Evolutionary conservation across 2,329 filamentous ascomycete species (phyloP).

Genomic region (Trichophyton rubrum): DNA sequence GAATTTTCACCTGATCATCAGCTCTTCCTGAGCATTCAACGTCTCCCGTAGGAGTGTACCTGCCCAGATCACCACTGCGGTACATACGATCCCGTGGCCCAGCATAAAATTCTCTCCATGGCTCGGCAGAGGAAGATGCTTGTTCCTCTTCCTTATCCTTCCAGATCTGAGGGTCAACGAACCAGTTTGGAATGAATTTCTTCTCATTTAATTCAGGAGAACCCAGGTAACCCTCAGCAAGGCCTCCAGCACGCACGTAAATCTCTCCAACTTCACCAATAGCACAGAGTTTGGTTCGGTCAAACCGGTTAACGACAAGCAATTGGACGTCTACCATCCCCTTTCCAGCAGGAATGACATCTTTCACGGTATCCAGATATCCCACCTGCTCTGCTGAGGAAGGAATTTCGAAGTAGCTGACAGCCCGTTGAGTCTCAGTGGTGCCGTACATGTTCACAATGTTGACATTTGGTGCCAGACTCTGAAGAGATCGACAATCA

Average conservation of each 20-base stretch:
- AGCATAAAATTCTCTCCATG: constrained; percentile 67
- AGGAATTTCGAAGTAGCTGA: constrained; percentile 71
- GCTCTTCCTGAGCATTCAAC: constrained; percentile 68
- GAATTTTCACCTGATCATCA: constrained; percentile 88
- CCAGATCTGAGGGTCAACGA: constrained; percentile 63
- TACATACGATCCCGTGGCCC: constrained; percentile 80
- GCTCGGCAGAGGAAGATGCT: constrained; percentile 43
- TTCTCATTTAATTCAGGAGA: constrained; percentile 50
- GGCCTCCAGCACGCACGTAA: constrained; percentile 65
- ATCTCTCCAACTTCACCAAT: constrained; percentile 78
- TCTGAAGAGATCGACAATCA: constrained; percentile 66
- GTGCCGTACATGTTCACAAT: constrained; percentile 85
- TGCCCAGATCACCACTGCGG: constrained; percentile 72
- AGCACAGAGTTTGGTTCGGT: constrained; percentile 56
- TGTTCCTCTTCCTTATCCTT: constrained; percentile 48
- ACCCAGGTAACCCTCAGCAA: constrained; percentile 69
- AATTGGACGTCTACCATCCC: constrained; percentile 87
- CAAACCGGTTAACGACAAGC: constrained; percentile 62
- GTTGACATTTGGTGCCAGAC: constrained; percentile 58
- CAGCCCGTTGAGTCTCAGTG: constrained; percentile 69
- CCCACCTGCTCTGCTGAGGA: constrained; percentile 51
- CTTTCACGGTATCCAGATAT: constrained; percentile 52
- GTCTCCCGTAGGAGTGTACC: constrained; percentile 56
- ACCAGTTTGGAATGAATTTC: constrained; percentile 82
- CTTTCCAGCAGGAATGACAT: constrained; percentile 69